A percentile compares a stretch with the other conserved stretches of the same genome.
Conservation (phyloP, 371 early-diverging fungal species). For the Apophysomyces variabilis region DNA sequence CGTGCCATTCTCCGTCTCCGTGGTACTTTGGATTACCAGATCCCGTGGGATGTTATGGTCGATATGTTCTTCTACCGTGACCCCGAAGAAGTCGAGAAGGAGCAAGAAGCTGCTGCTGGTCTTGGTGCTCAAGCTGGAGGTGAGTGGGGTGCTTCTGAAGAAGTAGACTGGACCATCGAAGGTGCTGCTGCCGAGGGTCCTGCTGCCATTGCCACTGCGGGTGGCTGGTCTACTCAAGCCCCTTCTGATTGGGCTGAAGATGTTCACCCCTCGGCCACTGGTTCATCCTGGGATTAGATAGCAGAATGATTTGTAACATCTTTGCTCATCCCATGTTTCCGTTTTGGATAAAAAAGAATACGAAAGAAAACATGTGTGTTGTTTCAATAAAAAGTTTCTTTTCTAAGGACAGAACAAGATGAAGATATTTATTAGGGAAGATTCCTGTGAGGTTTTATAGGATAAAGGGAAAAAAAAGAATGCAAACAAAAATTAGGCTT, state of each 20-base stretch:
- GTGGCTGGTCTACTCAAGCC: conserved; percentile 21
- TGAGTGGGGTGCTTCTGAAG: conserved; percentile 37
- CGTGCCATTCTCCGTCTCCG: conserved; percentile 98
- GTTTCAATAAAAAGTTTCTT: no score
- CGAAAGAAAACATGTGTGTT: no score
- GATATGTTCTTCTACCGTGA: conserved; percentile 99
- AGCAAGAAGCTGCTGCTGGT: conserved; percentile 28
- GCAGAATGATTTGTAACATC: not conserved
- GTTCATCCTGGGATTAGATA: conserved; percentile 12
- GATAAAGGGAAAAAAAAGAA: no score
- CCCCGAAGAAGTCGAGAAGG: conserved; percentile 92
- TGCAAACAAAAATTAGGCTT: no score
- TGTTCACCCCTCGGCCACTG: conserved; percentile 13
- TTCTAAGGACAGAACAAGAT: no score
- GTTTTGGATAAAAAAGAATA: not conserved
- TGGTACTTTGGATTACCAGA: conserved; percentile 83
- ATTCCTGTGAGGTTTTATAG: no score
- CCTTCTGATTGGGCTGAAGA: conserved; percentile 25
- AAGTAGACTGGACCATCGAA: conserved; percentile 23
- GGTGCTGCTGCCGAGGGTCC: conserved; percentile 25
- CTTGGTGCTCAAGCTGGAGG: conserved; percentile 18
- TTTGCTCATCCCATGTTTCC: not conserved
- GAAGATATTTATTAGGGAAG: no score
- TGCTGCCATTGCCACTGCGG: conserved; percentile 16
- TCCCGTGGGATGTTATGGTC: conserved; percentile 94